Base-by-base conservation (phyloP, 305 asterid species). In the Stenogyne calaminthoides region DNA sequence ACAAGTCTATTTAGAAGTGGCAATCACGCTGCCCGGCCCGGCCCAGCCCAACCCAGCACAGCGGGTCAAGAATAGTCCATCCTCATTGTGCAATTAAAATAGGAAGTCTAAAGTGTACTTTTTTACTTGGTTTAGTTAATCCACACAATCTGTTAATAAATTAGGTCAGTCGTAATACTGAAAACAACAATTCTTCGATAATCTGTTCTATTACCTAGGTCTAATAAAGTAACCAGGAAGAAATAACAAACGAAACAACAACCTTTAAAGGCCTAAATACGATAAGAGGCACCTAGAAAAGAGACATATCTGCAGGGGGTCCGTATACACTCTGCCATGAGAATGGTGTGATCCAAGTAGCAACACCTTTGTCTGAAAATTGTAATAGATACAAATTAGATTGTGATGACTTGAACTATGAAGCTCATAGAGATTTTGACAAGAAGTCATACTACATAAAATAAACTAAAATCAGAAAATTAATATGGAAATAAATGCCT, bases 291-390 rank as follows among this genome's bases (percentile, higher is more conserved):
- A 15, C 76, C 82, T 89, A 89, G 76, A 91, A 94, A 29, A 94
- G 85, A 71, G 84, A 64, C 82, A 81, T 79, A 64, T 94, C 98
- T 34, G 96, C 92, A 16, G 98, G 97, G 37, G 97, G 97, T 59
- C 98, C 98, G 54, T 94, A 94, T 8, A 94, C 92, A 37, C 97
- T 91, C 88, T 87, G 88, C 98, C 98, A 94, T 29, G 97, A 94
- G 71, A 83, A 85, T 4, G 98, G 98, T 49, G 85, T 75, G 64
- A 79, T 72, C 97, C 98, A 91, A 71, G 77, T 84, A 72, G 81
- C 84, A 64, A 71, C 76, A 75, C 65, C 91, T 69, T 73, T 75
- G 74, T 89, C 98, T 91, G 88, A 71, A 70, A 69, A 74, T 55
- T 42, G 56, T 10, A 72, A 29, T 3, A 5, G 15, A 44, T 10